phyloP scores from a whole-genome alignment of 345 rosid genomes.

The Pugionium cornutum region DNA sequence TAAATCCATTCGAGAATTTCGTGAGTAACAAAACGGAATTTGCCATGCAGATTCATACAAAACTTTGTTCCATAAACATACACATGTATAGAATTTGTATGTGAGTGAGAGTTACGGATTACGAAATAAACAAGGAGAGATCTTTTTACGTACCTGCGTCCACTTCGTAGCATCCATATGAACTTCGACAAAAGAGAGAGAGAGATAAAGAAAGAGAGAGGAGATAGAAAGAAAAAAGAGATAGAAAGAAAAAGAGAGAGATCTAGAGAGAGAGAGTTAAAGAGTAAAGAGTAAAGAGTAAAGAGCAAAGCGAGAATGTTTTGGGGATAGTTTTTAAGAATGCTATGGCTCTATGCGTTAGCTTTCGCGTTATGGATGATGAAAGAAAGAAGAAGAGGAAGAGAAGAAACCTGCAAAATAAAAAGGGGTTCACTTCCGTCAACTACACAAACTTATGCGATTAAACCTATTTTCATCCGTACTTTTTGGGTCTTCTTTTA shows the following conservation, averaged over 20 bases:
- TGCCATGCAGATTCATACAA: slow-evolving; percentile 35
- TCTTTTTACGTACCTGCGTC: slow-evolving; percentile 37
- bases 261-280: slow-evolving; percentile 40
- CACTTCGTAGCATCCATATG: slow-evolving; percentile 45
- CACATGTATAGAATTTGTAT: not conserved
- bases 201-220: too few species aligned
- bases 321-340: slow-evolving; percentile 30
- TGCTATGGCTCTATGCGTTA: slow-evolving; percentile 39
- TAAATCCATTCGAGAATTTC: slow-evolving; percentile 24
- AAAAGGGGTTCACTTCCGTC: too few species aligned
- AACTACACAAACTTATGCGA: too few species aligned
- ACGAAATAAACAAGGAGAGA: slow-evolving; percentile 35
- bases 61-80: not conserved
- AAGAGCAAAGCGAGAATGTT: slow-evolving; percentile 35
- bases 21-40: too few species aligned
- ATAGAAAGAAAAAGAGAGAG: too few species aligned
- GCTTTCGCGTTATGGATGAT: slow-evolving; percentile 43
- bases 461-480: too few species aligned
- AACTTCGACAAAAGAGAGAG: slow-evolving; percentile 32
- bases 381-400: slow-evolving; percentile 32
- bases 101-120: slow-evolving; percentile 1
- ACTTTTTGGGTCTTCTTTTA: too few species aligned
- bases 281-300: too few species aligned
- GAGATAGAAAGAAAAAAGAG: too few species aligned
- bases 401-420: slow-evolving; percentile 36